Percentiles rank a stretch among this genome's conserved stretches.
These are phyloP conservation scores for Fraxinus americana DNA, from an alignment of 257 asterid species.

Conservation along the genomic window DNA sequence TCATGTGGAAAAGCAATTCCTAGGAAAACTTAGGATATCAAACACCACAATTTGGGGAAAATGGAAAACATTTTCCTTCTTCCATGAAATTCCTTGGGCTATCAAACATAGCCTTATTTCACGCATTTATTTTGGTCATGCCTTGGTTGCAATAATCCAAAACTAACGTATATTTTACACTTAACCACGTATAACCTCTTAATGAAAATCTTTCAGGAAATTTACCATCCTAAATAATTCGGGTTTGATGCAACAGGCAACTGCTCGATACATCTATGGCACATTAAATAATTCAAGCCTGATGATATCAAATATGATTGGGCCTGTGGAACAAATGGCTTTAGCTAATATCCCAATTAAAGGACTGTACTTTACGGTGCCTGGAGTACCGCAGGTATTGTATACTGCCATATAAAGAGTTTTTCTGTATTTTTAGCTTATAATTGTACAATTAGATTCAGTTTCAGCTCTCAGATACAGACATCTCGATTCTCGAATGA, in stretches of 20 bases:
- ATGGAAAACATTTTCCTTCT: no score
- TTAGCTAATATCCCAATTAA: slow-evolving; percentile 47
- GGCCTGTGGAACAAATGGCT: slow-evolving; percentile 53
- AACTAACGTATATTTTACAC: no score
- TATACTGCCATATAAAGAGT: not conserved
- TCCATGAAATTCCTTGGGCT: no score
- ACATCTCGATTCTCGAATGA: not conserved
- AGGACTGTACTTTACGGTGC: slow-evolving; percentile 52
- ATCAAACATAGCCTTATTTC: no score
- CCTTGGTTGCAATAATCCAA: no score
- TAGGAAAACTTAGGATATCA: no score
- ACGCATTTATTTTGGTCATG: no score
- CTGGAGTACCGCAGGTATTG: slow-evolving; percentile 58
- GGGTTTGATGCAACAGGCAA: slow-evolving; percentile 32
- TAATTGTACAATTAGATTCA: not conserved
- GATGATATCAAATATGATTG: slow-evolving; percentile 55
- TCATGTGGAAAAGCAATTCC: no score
- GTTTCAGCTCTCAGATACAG: not conserved
- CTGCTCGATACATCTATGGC: slow-evolving; percentile 42
- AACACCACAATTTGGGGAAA: no score
- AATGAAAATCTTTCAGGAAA: no score
- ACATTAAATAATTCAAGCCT: slow-evolving; percentile 58
- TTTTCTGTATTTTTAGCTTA: not conserved
- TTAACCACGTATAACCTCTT: no score
- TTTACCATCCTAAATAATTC: no score